Conservation (phyloP, 164 flowering plant species). For the Nymphaea thermarum region DNA sequence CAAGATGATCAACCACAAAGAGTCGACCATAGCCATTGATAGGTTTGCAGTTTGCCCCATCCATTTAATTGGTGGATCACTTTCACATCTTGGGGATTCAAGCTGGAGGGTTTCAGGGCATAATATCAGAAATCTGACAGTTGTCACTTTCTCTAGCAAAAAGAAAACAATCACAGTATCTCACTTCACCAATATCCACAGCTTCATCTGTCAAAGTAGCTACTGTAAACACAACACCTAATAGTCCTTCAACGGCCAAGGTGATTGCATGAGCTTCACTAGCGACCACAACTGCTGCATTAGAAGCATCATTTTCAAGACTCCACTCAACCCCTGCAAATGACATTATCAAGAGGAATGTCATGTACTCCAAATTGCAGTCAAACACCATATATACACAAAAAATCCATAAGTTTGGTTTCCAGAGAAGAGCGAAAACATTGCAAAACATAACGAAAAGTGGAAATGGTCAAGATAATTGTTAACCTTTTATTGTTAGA, state of each 20-base stretch:
- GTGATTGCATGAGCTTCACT: conserved; percentile 99
- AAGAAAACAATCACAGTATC: neutral
- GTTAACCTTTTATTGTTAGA: no score
- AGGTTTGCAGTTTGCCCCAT: conserved; percentile 70
- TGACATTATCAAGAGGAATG: neutral
- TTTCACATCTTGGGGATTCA: conserved; percentile 83
- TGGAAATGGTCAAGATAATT: no score
- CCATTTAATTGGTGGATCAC: conserved; percentile 39
- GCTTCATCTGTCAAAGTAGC: conserved; percentile 99
- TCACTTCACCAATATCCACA: conserved; percentile 89
- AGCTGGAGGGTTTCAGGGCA: conserved; percentile 35
- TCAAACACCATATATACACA: no score
- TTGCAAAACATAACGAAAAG: no score
- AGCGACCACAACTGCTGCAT: conserved; percentile 92
- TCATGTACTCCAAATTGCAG: no score
- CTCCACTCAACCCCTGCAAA: conserved; percentile 92
- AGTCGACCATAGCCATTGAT: conserved; percentile 88
- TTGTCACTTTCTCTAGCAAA: neutral
- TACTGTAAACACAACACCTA: conserved; percentile 94
- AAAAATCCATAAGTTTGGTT: neutral
- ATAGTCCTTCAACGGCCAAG: conserved; percentile 89
- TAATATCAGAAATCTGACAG: neutral
- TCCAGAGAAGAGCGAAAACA: neutral
- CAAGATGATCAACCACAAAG: conserved; percentile 88
- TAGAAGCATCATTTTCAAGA: conserved; percentile 95